phyloP scores from a whole-genome alignment of 768 basidiomycete genomes.

The Arthromyces matolae region DNA sequence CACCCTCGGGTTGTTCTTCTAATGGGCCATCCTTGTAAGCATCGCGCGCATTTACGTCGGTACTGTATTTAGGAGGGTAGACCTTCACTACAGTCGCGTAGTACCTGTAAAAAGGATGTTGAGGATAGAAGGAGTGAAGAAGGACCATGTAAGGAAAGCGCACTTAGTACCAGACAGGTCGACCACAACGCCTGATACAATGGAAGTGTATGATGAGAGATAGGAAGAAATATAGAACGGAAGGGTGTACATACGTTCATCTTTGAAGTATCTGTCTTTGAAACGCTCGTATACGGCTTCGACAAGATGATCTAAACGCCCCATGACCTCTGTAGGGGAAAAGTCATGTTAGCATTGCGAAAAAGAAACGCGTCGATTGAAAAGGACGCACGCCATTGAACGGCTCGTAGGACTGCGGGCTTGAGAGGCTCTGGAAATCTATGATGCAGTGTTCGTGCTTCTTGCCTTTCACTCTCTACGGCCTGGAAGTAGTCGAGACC shows the following conservation, averaged over 20 bases:
- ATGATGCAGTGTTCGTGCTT: slow-evolving; percentile 84
- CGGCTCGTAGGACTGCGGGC: slow-evolving; percentile 82
- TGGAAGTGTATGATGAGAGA: slow-evolving; percentile 14
- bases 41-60: slow-evolving; percentile 44
- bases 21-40: slow-evolving; percentile 47
- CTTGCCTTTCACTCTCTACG: slow-evolving; percentile 84
- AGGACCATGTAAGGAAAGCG: slow-evolving; percentile 18
- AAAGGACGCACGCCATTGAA: slow-evolving; percentile 89
- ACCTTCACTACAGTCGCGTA: slow-evolving; percentile 79
- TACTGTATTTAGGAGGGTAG: slow-evolving; percentile 57
- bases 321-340: slow-evolving; percentile 81
- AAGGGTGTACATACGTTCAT: slow-evolving; percentile 80
- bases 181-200: slow-evolving; percentile 67
- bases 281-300: slow-evolving; percentile 95
- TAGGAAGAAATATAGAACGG: slow-evolving; percentile 1
- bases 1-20: slow-evolving; percentile 43
- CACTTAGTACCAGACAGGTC: slow-evolving; percentile 87
- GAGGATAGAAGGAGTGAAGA: slow-evolving; percentile 11
- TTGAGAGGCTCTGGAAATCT: slow-evolving; percentile 93
- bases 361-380: slow-evolving; percentile 14
- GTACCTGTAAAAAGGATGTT: slow-evolving; percentile 54
- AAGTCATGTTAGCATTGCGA: slow-evolving; percentile 14
- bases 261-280: slow-evolving; percentile 90
- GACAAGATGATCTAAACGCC: slow-evolving; percentile 90
- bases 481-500: slow-evolving; percentile 94